Base-by-base conservation (phyloP, 257 asterid species). In the Petunia secreta region DNA sequence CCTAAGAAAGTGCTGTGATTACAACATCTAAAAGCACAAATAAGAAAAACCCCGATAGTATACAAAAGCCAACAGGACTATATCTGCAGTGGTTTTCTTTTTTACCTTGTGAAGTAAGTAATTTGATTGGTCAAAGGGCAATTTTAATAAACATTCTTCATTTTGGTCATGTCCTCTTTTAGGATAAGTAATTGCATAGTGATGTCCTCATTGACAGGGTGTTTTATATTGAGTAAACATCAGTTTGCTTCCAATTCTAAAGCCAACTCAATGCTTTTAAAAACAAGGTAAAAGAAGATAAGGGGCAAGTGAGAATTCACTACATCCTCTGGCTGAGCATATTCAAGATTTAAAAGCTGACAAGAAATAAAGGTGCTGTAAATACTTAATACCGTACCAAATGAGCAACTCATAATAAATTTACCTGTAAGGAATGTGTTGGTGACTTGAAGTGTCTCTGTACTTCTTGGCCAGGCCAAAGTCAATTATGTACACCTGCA, bases 401-500 rank as follows among this genome's bases (percentile, higher is more conserved):
- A 38, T 58, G 71, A 78, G 82, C 52, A 78, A 62, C 37, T 34
- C 80, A 67, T 74, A 66, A 10, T 44, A 63, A 80, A 81, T 88
- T 85, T 83, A 94, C 99, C 99, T 91, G 90, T 96, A 96, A 81
- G 97, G 94, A 80, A 96, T 96, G 85, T 96, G 99, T 78, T 88
- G 98, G 85, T 91, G 97, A 43, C 90, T 83, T 75, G 96, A 83
- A 75, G 90, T 85, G 85, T 96, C 99, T 80, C 98, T 88, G 68
- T 90, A 96, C 87, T 96, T 96, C 93, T 96, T 96, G 16, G 99
- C 99, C 85, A 96, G 89, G 79, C 99, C 99, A 82, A 96, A 96
- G 85, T 96, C 99, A 78, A 96, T 96, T 81, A 91, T 63, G 80
- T 96, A 96, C 48, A 96, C 99, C 99, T 96, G 89, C 80, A 84